Evolutionary conservation across 176 grass and related monocot species (phyloP).

Genomic region (Carex pumila): DNA sequence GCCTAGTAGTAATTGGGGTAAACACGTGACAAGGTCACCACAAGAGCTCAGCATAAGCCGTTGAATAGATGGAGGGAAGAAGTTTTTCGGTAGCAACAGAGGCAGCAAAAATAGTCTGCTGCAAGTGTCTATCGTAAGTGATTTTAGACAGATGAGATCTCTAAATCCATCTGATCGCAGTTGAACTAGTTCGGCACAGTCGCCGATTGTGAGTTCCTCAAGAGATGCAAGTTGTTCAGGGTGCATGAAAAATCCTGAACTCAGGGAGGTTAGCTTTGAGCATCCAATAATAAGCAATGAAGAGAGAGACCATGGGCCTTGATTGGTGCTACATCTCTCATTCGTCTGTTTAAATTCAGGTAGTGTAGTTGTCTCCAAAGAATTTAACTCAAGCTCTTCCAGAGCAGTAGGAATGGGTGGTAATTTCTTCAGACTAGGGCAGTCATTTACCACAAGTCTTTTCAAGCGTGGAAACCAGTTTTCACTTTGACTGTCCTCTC

Average conservation of each 20-base stretch:
- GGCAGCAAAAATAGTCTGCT: not conserved
- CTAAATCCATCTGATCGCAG: not conserved
- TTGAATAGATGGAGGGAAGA: conserved; percentile 9
- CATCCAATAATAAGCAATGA: not conserved
- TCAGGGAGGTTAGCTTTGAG: not conserved
- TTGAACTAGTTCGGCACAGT: not conserved
- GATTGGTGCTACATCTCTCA: not conserved
- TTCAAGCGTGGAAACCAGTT: not conserved
- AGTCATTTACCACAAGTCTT: not conserved
- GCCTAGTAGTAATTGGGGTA: not conserved
- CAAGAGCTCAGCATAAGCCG: not conserved
- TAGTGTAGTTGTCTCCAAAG: not conserved
- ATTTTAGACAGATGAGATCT: not conserved
- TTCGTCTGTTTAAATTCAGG: not conserved
- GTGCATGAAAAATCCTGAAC: not conserved
- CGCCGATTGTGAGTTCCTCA: not conserved
- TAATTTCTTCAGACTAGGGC: conserved; percentile 11
- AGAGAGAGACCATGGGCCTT: not conserved
- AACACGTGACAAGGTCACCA: not conserved
- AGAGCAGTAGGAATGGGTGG: not conserved
- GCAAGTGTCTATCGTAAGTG: not conserved
- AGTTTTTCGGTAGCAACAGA: not conserved
- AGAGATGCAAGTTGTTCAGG: not conserved
- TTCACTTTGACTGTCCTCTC: not conserved
- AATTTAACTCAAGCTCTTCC: not conserved